Conservation (phyloP, 306 rosid species). For the Medicago lupulina region DNA sequence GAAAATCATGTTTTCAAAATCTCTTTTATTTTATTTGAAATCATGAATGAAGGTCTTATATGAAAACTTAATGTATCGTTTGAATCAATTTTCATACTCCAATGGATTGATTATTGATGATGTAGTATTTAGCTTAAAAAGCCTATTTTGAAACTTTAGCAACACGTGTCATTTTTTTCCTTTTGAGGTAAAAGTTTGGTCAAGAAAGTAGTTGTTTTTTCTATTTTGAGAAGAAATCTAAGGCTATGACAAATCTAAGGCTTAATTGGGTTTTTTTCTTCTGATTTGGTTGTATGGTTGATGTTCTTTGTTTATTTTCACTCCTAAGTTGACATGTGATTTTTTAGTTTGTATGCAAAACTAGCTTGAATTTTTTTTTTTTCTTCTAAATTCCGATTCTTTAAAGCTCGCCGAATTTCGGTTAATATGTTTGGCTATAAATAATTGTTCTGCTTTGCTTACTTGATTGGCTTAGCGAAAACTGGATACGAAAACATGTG, state of each 20-base stretch:
- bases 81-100: slow-evolving; percentile 35
- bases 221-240: slow-evolving; percentile 20
- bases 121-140: slow-evolving; percentile 10
- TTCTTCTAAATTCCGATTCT: neutral
- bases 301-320: neutral
- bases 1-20: slow-evolving; percentile 39
- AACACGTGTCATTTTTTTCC: neutral
- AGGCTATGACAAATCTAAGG: slow-evolving; percentile 24
- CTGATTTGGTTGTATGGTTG: slow-evolving; percentile 36
- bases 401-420: slow-evolving; percentile 16
- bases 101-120: slow-evolving; percentile 31
- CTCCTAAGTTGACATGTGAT: slow-evolving; percentile 1
- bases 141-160: slow-evolving; percentile 33
- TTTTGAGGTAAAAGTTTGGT: slow-evolving; percentile 27
- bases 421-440: slow-evolving; percentile 2
- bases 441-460: neutral
- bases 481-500: slow-evolving; percentile 10
- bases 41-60: slow-evolving; percentile 6
- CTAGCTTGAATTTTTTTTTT: slow-evolving; percentile 31
- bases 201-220: slow-evolving; percentile 13
- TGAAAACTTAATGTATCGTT: slow-evolving; percentile 1
- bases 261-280: slow-evolving; percentile 2
- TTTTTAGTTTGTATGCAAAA: slow-evolving; percentile 18
- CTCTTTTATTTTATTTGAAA: slow-evolving; percentile 5
- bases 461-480: neutral